Percentiles rank a stretch among this genome's conserved stretches.
These are phyloP conservation scores for Phaeophleospora eucalypticola DNA, from an alignment of 2,329 filamentous ascomycete species.

Conservation along the genomic window DNA sequence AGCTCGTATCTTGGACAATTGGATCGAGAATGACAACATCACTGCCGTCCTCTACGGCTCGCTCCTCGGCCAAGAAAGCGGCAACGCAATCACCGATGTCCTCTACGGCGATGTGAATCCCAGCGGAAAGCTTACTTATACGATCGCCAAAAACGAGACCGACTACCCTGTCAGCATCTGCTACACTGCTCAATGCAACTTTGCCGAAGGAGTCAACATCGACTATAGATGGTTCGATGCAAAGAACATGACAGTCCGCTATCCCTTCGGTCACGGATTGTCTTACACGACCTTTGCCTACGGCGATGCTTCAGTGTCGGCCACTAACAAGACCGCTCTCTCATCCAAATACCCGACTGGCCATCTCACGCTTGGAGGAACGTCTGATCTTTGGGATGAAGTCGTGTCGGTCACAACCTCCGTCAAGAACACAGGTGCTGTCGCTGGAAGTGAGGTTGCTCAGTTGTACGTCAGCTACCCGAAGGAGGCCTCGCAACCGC, in stretches of 20 bases:
- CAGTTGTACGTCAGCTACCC: conserved; percentile 48
- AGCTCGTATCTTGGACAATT: conserved; percentile 26
- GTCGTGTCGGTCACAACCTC: conserved; percentile 54
- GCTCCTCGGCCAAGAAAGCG: conserved; percentile 30
- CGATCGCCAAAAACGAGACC: conserved; percentile 27
- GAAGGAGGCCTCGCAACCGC: conserved; percentile 46
- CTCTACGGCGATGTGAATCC: conserved; percentile 30
- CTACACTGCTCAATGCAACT: conserved; percentile 39
- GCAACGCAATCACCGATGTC: conserved; percentile 25
- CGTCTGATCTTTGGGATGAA: conserved; percentile 54
- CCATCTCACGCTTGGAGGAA: conserved; percentile 57
- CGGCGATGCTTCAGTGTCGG: conserved; percentile 15
- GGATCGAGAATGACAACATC: conserved; percentile 30
- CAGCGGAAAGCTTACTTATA: conserved; percentile 28
- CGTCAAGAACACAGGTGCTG: conserved; percentile 60
- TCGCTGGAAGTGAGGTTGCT: conserved; percentile 50
- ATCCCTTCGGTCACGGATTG: conserved; percentile 43
- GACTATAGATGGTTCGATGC: conserved; percentile 44
- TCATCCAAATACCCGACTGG: conserved; percentile 29
- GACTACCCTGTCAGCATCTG: conserved; percentile 61
- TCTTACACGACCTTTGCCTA: conserved; percentile 44
- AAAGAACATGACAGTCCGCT: conserved; percentile 38
- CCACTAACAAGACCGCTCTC: conserved; percentile 11
- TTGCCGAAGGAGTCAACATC: conserved; percentile 39
- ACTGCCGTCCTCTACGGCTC: conserved; percentile 30